Evolutionary conservation across 352 stramenopile genomes (phyloP), one percentile per base, ranked within the genome.

Genomic region (Globisporangium emineosum): DNA sequence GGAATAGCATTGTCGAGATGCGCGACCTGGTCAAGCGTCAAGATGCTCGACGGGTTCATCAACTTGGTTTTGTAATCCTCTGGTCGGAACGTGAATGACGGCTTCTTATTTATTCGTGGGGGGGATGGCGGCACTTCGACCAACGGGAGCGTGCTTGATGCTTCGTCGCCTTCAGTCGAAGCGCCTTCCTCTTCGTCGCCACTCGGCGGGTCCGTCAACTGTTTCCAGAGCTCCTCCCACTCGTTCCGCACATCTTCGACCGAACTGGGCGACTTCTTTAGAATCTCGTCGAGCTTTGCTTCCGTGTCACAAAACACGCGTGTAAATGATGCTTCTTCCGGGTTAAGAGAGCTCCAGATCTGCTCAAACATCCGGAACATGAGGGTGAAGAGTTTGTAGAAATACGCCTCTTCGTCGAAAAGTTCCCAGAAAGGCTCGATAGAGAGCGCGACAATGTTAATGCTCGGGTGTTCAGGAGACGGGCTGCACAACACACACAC

Each of bases 361-460:
- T 89, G 71, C 40, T 93, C 81, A 49, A 90, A 93, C 29, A 93
- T 79, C 15, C 88, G 75, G 47, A 91, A 83, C 73, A 89, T 84
- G 35, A 90, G 70, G 59, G 76, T 72, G 59, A 95, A 95, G 8
- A 93, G 62, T 59, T 91, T 91, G 58, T 80, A 71, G 56, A 95
- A 93, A 62, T 88, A 91, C 35, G 71, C 71, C 12, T 91, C 80
- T 61, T 95, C 86, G 27, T 90, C 81, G 67, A 95, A 89, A 9
- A 95, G 64, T 47, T 93, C 75, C 86, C 86, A 95, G 56, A 91
- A 93, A 21, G 86, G 86, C 57, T 95, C 83, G 43, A 87, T 64
- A 1, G 86, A 93, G 50, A 95, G 75, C 35, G 82, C 69, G 10
- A 91, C 76, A 30, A 93, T 88, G 62, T 95, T 87, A 49, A 95